Percentiles rank a stretch among this genome's conserved stretches.
These are phyloP conservation scores for Fusarium praegraminearum DNA, from an alignment of 2,329 filamentous ascomycete genomes.

Conservation along the genomic window DNA sequence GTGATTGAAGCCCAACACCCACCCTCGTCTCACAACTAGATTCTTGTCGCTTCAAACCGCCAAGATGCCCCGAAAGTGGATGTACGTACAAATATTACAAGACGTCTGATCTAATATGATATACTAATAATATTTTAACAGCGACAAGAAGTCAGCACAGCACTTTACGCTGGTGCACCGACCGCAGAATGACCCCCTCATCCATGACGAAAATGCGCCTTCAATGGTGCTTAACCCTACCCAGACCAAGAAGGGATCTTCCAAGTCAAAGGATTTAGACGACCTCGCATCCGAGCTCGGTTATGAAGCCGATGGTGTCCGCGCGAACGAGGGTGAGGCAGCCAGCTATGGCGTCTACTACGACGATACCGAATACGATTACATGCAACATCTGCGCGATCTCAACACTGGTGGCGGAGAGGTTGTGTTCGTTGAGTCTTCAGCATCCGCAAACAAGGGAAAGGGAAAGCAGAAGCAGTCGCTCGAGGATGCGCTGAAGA, in stretches of 20 bases:
- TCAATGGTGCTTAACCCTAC: conserved; percentile 89
- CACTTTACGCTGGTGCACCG: conserved; percentile 96
- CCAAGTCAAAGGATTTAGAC: conserved; percentile 73
- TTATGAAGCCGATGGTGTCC: conserved; percentile 71
- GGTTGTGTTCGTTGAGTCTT: conserved; percentile 85
- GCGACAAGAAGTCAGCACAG: conserved; percentile 89
- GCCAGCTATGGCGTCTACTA: conserved; percentile 94
- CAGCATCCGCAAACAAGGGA: conserved; percentile 70
- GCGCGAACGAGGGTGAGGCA: conserved; percentile 94
- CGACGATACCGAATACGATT: conserved; percentile 96
- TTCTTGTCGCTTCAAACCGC: conserved; percentile 35
- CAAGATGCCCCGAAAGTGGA: conserved; percentile 66
- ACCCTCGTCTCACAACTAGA: conserved; percentile 28
- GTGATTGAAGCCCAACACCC: conserved; percentile 48
- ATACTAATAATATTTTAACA: conserved; percentile 46
- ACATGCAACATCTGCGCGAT: conserved; percentile 98
- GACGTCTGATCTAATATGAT: too few relatives aligned
- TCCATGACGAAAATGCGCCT: conserved; percentile 89
- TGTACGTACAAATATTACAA: conserved; percentile 3
- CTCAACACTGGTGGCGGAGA: conserved; percentile 80
- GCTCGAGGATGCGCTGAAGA: conserved; percentile 83
- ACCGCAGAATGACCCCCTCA: conserved; percentile 95
- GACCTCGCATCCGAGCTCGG: conserved; percentile 85
- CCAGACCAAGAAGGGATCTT: conserved; percentile 54
- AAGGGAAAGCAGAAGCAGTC: conserved; percentile 82